Conservation (phyloP, 2,329 filamentous ascomycete species). For the Claviceps cyperi region DNA sequence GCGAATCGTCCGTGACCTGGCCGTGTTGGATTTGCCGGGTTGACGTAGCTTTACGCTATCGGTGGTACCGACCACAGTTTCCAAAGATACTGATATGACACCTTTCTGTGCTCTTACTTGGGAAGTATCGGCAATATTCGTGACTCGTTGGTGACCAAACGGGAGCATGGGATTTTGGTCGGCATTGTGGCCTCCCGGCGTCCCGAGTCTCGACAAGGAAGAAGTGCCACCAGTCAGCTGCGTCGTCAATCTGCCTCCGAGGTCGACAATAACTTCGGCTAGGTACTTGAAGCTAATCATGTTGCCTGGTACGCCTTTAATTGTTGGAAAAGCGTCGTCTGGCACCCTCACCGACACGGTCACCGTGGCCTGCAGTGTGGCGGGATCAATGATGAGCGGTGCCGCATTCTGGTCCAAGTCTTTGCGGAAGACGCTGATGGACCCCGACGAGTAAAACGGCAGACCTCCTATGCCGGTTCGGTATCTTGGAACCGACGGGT, state of each 20-base stretch:
- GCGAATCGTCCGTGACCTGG: constrained; percentile 13
- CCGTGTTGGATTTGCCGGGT: constrained; percentile 11
- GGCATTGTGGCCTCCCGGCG: constrained; percentile 13
- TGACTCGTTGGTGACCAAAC: constrained; percentile 21
- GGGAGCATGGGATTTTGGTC: constrained; percentile 13
- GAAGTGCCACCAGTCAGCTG: constrained; percentile 49
- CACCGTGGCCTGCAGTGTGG: constrained; percentile 61
- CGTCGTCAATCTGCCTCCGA: constrained; percentile 73
- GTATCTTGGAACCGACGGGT: constrained; percentile 67
- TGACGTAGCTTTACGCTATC: constrained; percentile 44
- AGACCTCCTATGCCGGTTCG: constrained; percentile 75
- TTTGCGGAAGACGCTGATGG: constrained; percentile 87
- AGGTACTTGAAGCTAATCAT: constrained; percentile 96
- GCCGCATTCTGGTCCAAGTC: constrained; percentile 81
- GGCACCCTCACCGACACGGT: constrained; percentile 76
- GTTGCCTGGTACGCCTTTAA: constrained; percentile 72
- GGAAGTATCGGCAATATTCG: constrained; percentile 75
- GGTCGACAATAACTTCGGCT: constrained; percentile 81
- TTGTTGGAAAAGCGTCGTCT: constrained; percentile 84
- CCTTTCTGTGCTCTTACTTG: constrained; percentile 77
- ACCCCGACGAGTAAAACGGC: constrained; percentile 72
- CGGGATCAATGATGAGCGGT: constrained; percentile 76
- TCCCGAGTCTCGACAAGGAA: constrained; percentile 28
- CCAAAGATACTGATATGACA: constrained; percentile 76
- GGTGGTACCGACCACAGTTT: constrained; percentile 72